Evolutionary conservation across 1,139 yeast species (phyloP).

Genomic region (Saccharomyces hybrid): DNA sequence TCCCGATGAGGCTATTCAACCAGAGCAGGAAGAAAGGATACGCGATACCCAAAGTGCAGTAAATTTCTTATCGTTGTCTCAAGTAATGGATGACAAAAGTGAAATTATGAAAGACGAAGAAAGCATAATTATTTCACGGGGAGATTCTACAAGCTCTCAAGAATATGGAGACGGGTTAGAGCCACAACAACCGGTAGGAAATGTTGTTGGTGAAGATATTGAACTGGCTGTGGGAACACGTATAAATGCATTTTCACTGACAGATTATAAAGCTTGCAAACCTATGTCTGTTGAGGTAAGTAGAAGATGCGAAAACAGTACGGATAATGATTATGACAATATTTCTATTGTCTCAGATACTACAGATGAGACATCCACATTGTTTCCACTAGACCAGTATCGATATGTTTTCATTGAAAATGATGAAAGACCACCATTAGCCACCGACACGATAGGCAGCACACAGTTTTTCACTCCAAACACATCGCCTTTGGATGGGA

Average conservation of each 20-base stretch:
- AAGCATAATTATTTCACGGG: not conserved
- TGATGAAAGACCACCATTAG: not conserved
- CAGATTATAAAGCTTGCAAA: not conserved
- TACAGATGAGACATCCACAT: slow-evolving; percentile 13
- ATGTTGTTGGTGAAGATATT: not conserved
- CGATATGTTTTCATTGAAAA: not conserved
- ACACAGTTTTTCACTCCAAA: slow-evolving; percentile 9
- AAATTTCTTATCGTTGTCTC: slow-evolving; percentile 22
- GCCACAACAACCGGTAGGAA: not conserved
- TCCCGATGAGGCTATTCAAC: not conserved
- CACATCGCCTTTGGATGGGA: slow-evolving; percentile 10
- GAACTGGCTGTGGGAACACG: slow-evolving; percentile 1
- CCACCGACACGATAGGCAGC: slow-evolving; percentile 1
- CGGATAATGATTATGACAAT: slow-evolving; percentile 5
- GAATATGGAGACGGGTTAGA: not conserved
- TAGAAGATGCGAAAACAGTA: slow-evolving; percentile 2
- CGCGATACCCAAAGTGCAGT: not conserved
- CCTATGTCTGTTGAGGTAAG: not conserved
- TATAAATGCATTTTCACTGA: not conserved
- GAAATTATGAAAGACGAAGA: slow-evolving; percentile 1
- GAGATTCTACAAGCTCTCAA: not conserved
- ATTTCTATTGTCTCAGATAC: slow-evolving; percentile 10
- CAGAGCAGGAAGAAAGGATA: slow-evolving; percentile 1
- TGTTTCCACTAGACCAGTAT: slow-evolving; percentile 7
- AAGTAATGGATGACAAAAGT: slow-evolving; percentile 21